Conservation (phyloP, 2,329 filamentous ascomycete genomes). For the Coniochaeta sp. region DNA sequence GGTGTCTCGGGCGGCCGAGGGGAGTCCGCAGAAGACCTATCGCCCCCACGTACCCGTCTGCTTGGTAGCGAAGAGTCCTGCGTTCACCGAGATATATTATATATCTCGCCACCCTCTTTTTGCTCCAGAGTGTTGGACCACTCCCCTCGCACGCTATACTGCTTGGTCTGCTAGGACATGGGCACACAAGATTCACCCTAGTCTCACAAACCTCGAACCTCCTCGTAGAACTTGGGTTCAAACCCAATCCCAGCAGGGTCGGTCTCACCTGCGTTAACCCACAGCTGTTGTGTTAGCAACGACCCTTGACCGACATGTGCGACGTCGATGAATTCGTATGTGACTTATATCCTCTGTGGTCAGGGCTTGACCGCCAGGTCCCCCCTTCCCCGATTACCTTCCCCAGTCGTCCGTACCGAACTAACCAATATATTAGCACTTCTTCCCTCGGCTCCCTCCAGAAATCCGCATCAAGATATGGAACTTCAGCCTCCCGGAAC, state of each 20-base stretch:
- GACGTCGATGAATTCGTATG: neutral
- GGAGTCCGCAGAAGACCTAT: neutral
- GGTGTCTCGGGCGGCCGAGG: neutral
- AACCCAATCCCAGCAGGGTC: neutral
- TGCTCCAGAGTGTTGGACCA: neutral
- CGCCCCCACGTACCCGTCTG: neutral
- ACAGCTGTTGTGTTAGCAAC: neutral
- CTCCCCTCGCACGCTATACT: neutral
- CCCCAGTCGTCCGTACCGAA: neutral
- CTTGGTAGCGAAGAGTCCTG: neutral
- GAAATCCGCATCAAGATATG: conserved; percentile 42
- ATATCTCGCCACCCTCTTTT: neutral
- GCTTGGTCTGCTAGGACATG: neutral
- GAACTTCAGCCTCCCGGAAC: conserved; percentile 32
- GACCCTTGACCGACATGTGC: neutral
- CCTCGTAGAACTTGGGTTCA: neutral
- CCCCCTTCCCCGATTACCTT: neutral
- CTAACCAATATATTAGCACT: conserved; percentile 20
- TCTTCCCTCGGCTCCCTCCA: conserved; percentile 33
- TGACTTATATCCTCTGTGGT: neutral
- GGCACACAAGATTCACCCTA: neutral
- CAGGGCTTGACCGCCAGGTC: too few species aligned
- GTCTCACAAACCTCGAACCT: neutral
- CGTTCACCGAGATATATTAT: neutral
- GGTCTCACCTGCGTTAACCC: neutral